These are phyloP conservation scores for Eucalyptus brandiana DNA, from an alignment of 345 rosid genomes.

Conservation along the genomic window DNA sequence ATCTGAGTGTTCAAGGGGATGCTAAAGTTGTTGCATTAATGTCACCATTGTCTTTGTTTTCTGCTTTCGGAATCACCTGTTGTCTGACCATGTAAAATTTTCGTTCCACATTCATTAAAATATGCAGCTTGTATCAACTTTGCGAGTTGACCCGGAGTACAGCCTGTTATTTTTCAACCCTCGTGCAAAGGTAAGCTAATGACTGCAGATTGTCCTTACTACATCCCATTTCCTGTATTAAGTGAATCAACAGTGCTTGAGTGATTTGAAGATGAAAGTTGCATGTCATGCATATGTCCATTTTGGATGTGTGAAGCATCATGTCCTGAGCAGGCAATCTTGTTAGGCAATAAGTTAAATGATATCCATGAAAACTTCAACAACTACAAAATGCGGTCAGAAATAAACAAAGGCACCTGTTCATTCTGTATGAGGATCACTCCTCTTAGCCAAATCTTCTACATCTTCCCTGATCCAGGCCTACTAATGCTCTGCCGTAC, in stretches of 20 bases:
- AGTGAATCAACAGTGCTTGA: not conserved
- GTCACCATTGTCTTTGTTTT: not conserved
- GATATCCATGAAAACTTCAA: not conserved
- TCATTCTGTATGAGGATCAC: not conserved
- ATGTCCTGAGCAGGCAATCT: not conserved
- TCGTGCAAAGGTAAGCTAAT: slow-evolving; percentile 60
- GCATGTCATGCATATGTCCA: not conserved
- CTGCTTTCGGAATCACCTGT: not conserved
- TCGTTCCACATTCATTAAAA: not conserved
- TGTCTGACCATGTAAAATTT: not conserved
- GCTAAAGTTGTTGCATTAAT: not conserved
- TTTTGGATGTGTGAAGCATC: not conserved
- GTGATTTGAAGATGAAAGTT: not conserved
- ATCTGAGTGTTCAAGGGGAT: not conserved
- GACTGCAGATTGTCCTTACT: not conserved
- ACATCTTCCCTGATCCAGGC: not conserved
- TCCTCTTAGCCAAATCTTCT: not conserved
- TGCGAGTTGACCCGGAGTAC: slow-evolving; percentile 73
- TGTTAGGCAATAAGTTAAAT: not conserved
- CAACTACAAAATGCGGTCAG: not conserved
- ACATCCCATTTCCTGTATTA: not conserved
- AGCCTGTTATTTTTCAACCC: slow-evolving; percentile 64
- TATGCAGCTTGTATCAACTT: slow-evolving; percentile 82
- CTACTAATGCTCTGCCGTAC: not conserved
- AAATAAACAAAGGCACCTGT: not conserved